These are phyloP conservation scores for Xylariaceae sp. DNA, from an alignment of 2,329 filamentous ascomycete species.

Conservation along the genomic window DNA sequence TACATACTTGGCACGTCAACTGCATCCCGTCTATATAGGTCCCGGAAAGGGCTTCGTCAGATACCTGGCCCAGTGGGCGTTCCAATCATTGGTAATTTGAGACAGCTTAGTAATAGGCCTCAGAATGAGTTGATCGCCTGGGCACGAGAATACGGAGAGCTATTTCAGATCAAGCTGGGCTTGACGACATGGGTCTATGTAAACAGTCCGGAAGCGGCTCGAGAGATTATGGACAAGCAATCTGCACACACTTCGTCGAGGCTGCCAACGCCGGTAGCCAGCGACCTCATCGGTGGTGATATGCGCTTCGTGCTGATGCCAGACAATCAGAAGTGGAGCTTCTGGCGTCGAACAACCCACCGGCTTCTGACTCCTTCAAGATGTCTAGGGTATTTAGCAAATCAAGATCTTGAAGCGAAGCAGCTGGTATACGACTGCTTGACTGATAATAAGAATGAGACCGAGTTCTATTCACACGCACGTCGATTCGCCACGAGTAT, in stretches of 20 bases:
- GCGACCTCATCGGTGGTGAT: background rate
- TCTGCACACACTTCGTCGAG: background rate
- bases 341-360: background rate
- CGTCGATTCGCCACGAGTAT: too few species aligned
- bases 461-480: too few species aligned
- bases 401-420: background rate
- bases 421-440: background rate
- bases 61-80: too few species aligned
- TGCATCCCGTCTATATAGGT: too few species aligned
- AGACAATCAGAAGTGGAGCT: background rate
- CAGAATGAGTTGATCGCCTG: background rate
- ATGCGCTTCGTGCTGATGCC: background rate
- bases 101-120: too few species aligned
- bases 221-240: constrained; percentile 1
- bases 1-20: too few species aligned
- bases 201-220: background rate
- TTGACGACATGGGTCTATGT: background rate
- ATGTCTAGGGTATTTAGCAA: too few species aligned
- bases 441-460: too few species aligned
- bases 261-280: background rate
- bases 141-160: background rate
- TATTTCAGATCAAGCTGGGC: background rate
- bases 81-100: too few species aligned
- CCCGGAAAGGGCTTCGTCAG: too few species aligned
- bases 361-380: background rate